Percentiles rank a stretch among this genome's conserved stretches.
Conservation (phyloP, 1,139 yeast species). For the Debaryomyces psychrophilus region DNA sequence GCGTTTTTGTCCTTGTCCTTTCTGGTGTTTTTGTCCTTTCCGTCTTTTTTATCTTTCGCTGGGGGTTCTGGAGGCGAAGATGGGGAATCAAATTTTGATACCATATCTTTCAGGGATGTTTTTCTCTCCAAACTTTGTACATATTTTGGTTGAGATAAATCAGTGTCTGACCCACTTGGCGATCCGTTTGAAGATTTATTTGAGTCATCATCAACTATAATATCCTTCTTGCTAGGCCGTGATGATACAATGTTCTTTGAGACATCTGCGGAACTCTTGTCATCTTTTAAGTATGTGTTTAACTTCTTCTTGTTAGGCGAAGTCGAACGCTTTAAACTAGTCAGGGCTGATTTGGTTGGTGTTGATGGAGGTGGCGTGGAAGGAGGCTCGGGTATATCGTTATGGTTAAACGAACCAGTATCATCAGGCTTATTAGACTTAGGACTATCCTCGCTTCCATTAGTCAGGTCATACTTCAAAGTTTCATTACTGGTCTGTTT, state of each 20-base stretch:
- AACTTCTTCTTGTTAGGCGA: slow-evolving; percentile 46
- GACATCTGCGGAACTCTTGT: background rate
- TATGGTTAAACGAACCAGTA: background rate
- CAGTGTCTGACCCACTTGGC: slow-evolving; percentile 18
- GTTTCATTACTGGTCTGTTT: slow-evolving; percentile 9
- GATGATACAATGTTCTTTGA: slow-evolving; percentile 28
- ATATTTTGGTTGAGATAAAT: slow-evolving; percentile 36
- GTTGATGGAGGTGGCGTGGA: slow-evolving; percentile 25
- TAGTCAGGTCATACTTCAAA: background rate
- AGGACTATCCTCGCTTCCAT: background rate
- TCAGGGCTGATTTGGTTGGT: slow-evolving; percentile 24
- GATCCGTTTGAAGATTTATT: slow-evolving; percentile 16
- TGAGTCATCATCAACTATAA: slow-evolving; percentile 10
- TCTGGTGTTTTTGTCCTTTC: slow-evolving; percentile 5
- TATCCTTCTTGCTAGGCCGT: slow-evolving; percentile 35
- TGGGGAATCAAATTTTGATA: slow-evolving; percentile 33
- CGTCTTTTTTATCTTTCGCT: slow-evolving; percentile 2
- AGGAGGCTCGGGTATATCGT: background rate
- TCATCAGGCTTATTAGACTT: background rate
- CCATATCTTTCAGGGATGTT: slow-evolving; percentile 41
- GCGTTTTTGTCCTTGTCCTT: slow-evolving; percentile 3
- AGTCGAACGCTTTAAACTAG: slow-evolving; percentile 37
- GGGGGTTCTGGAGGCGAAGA: slow-evolving; percentile 7
- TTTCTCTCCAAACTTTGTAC: slow-evolving; percentile 32
- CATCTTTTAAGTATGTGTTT: slow-evolving; percentile 28